Evolutionary conservation across 352 stramenopile genomes (phyloP), one percentile per base, ranked within the genome.

Genomic region (Phytopythium delawarense): DNA sequence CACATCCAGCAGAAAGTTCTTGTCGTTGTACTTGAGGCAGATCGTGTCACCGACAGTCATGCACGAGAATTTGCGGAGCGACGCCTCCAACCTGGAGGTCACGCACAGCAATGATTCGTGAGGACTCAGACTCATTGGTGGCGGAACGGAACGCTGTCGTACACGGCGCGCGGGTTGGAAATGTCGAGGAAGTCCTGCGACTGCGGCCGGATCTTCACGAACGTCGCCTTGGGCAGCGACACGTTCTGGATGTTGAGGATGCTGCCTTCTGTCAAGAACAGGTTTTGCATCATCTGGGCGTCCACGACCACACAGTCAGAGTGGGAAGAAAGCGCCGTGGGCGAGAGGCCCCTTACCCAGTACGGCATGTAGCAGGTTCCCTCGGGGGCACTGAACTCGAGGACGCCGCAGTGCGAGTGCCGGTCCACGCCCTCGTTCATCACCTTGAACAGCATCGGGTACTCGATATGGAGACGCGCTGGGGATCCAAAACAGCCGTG

Each of bases 391-490:
- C 96, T 99, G 74, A 99, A 99, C 87, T 99, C 98, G 46, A 99
- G 70, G 32, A 99, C 97, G 62, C 97, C 97, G 56, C 93, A 98
- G 71, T 99, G 98, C 42, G 96, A 99, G 20, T 84, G 91, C 64
- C 91, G 95, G 30, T 94, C 89, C 55, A 78, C 79, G 13, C 70
- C 80, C 68, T 94, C 79, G 51, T 95, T 97, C 7, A 86, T 89
- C 45, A 99, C 82, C 66, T 98, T 95, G 72, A 99, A 99, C 15
- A 99, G 86, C 97, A 99, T 99, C 59, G 98, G 98, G 73, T 99
- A 99, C 72, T 99, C 96, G 30, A 99, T 98, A 70, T 99, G 91
- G 50, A 98, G 76, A 30, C 82, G 82, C 35, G 82, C 84, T 93
- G 53, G 62, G 39, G 57, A 3, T 34, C 21, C 46, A 34, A 40